Conservation (phyloP, 2,329 filamentous ascomycete species). For the Didymella keratinophila region DNA sequence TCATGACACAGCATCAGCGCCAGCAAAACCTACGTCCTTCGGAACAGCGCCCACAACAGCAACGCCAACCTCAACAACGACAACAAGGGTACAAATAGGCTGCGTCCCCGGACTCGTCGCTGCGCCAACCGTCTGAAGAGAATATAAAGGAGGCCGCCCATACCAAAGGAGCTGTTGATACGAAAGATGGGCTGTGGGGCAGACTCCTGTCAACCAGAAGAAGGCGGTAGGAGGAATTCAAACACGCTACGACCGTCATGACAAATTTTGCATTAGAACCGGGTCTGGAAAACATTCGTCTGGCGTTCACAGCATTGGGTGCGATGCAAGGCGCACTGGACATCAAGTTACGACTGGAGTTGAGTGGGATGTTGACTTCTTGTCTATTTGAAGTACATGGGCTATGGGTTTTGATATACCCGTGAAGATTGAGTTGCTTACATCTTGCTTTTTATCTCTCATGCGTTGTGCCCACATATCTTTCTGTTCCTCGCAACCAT, state of each 20-base stretch:
- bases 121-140: conserved; percentile 4
- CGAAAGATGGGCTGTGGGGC: conserved; percentile 1
- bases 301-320: conserved; percentile 19
- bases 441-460: neutral
- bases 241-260: conserved; percentile 15
- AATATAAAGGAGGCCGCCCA: neutral
- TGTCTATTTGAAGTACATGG: conserved; percentile 6
- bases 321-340: conserved; percentile 8
- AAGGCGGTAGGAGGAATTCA: conserved; percentile 1
- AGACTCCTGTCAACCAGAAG: conserved; percentile 2
- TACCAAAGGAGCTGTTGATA: neutral
- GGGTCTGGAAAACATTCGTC: conserved; percentile 5
- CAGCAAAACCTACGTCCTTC: conserved; percentile 36
- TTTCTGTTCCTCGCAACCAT: too few relatives aligned
- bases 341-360: conserved; percentile 10
- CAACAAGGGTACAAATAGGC: conserved; percentile 18
- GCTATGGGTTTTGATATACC: conserved; percentile 5
- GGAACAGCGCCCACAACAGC: conserved; percentile 38
- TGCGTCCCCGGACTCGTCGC: conserved; percentile 1
- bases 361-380: conserved; percentile 3
- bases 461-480: neutral
- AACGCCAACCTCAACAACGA: conserved; percentile 18
- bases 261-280: conserved; percentile 22
- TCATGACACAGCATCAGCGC: conserved; percentile 57
- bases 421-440: neutral